Base-by-base conservation (phyloP, 192 early-diverging fungal genomes). In the Geranomyces michiganensis region DNA sequence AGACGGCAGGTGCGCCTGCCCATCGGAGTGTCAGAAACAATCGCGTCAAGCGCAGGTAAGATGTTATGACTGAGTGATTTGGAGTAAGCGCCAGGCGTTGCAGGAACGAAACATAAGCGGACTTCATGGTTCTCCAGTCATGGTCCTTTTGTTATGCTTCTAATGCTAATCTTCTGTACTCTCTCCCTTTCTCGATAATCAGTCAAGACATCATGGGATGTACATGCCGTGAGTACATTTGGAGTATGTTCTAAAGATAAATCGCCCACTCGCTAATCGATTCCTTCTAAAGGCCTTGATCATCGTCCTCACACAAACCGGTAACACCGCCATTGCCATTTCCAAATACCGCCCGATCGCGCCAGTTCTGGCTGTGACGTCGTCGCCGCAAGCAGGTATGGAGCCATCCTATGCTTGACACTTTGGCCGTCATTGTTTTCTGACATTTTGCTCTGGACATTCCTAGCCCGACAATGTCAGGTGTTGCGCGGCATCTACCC, bases 301-400 rank as follows among this genome's bases (percentile, higher is more conserved):
- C 78, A 93, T 96, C 43, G 86, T 97, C 27, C 87, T 95, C 30
- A 95, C 96, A 43, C 89, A 81, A 58, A 76, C 89, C 9, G 95
- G 96, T 22, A 89, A 90, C 65, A 92, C 94, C 29, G 95, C 96
- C 46, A 89, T 90, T 48, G 82, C 92, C 53, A 86, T 99, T 48
- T 90, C 93, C 63, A 99, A 99, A 82, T 99, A 99, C 80, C 89
- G 94, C 48, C 96, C 96, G 30, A 84, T 89, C 61, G 87, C 91
- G 49, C 94, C 95, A 24, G 96, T 99, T 27, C 86, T 99, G 41
- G 93, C 93, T 46, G 90, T 99, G 33, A 99, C 96, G 68, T 58
- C 79, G 56, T 62, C 81, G 82, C 67, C 80, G 77, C 77, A 83
- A 74, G 71, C 77, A 62, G 77, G 76, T 78, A 74, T 22, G 59